phyloP scores from a whole-genome alignment of 2,329 filamentous ascomycete species.

The Aspergillus arachidicola region DNA sequence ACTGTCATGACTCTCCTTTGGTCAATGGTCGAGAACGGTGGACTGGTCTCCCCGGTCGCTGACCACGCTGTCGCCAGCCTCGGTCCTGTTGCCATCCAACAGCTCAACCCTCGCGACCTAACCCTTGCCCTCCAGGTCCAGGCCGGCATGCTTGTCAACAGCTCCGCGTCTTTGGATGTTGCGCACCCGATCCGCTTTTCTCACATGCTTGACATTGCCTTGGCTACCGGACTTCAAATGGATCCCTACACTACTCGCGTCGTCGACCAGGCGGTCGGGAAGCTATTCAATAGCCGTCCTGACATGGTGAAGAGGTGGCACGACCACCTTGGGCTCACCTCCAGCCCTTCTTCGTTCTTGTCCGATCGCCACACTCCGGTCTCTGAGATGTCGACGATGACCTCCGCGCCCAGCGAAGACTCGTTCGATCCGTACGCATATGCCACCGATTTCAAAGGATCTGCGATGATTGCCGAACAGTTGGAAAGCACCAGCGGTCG shows the following conservation, averaged over 20 bases:
- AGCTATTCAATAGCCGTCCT: slow-evolving; percentile 51
- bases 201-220: slow-evolving; percentile 62
- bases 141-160: slow-evolving; percentile 48
- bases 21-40: slow-evolving; percentile 68
- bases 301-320: slow-evolving; percentile 60
- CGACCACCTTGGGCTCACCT: slow-evolving; percentile 50
- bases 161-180: slow-evolving; percentile 52
- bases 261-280: slow-evolving; percentile 61
- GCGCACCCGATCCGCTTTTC: slow-evolving; percentile 63
- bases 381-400: slow-evolving; percentile 53
- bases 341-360: slow-evolving; percentile 50
- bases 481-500: slow-evolving; percentile 79
- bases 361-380: slow-evolving; percentile 43
- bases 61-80: slow-evolving; percentile 63
- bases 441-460: slow-evolving; percentile 91
- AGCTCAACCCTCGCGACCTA: slow-evolving; percentile 55
- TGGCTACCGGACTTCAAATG: slow-evolving; percentile 55
- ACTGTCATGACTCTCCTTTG: slow-evolving; percentile 63
- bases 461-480: slow-evolving; percentile 84
- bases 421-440: slow-evolving; percentile 88
- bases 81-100: slow-evolving; percentile 61
- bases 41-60: slow-evolving; percentile 61
- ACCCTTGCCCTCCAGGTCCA: slow-evolving; percentile 65
- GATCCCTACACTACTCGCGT: slow-evolving; percentile 59
- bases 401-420: slow-evolving; percentile 71